These are phyloP conservation scores for Candida caryicola DNA, from an alignment of 805 yeast species.

Conservation along the genomic window DNA sequence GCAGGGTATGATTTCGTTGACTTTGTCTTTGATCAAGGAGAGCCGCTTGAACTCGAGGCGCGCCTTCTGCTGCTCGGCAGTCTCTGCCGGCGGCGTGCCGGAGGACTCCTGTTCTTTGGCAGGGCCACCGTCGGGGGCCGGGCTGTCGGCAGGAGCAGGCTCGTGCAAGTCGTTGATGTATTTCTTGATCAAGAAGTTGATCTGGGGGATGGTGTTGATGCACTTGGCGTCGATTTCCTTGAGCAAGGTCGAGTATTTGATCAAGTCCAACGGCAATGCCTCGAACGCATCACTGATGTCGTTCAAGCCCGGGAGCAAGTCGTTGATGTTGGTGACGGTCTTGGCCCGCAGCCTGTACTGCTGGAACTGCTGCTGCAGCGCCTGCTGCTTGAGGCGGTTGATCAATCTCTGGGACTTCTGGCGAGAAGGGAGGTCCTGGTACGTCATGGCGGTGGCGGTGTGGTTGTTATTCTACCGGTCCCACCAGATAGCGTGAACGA, in stretches of 20 bases:
- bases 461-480: not conserved
- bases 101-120: not conserved
- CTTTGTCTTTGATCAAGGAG: conserved; percentile 40
- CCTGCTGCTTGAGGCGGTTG: conserved; percentile 19
- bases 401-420: conserved; percentile 33
- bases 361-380: conserved; percentile 27
- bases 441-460: conserved; percentile 12
- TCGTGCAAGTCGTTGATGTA: conserved; percentile 33
- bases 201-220: conserved; percentile 65
- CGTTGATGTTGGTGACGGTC: conserved; percentile 32
- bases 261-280: conserved; percentile 80
- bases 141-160: not conserved
- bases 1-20: conserved; percentile 80
- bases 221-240: conserved; percentile 96
- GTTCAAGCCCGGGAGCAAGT: conserved; percentile 73
- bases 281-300: conserved; percentile 89
- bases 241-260: conserved; percentile 79
- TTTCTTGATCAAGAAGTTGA: conserved; percentile 53
- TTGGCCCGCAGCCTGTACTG: conserved; percentile 35
- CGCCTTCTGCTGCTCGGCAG: not conserved
- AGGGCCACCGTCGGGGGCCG: conserved; percentile 7
- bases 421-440: conserved; percentile 27
- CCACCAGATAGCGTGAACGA: conserved; percentile 1
- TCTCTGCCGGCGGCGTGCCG: not conserved
- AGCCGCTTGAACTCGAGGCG: conserved; percentile 29